Base-by-base conservation (phyloP, 78 protist genomes). In the Dictyostelium purpureum region DNA sequence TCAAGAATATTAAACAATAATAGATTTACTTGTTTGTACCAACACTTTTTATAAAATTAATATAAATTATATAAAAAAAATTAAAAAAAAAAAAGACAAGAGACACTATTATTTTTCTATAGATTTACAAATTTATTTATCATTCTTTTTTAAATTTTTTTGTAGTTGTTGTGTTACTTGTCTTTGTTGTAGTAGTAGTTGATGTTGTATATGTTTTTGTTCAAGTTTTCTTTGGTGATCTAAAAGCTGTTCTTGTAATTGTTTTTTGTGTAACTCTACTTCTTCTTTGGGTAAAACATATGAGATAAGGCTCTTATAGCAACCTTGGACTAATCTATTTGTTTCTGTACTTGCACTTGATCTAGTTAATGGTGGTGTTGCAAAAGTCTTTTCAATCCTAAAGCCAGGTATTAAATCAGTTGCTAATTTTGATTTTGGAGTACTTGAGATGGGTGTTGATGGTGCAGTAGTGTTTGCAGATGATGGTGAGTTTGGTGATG, bases 341-440 rank as follows among this genome's bases (percentile, higher is more conserved):
- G 71, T 31, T 12, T 63, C 71, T 16, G 26, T 63, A 2, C 19
- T 31, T 28, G 71, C 71, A 33, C 35, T 31, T 31, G 38, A 28
- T 63, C 71, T 63, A 16, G 71, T 63, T 63, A 63, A 63, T 14
- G 71, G 71, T 28, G 71, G 71, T 33, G 71, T 43, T n/a, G 35
- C 65, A 57, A n/a, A n/a, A n/a, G n/a, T 57, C 66, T 26, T 57
- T 57, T 57, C 66, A 57, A 26, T 57, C 16, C 16, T n/a, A n/a
- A n/a, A n/a, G n/a, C n/a, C n/a, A n/a, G n/a, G n/a, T n/a, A n/a
- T n/a, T n/a, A n/a, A n/a, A n/a, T n/a, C n/a, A n/a, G n/a, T n/a
- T n/a, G n/a, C n/a, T n/a, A n/a, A n/a, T n/a, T 57, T 57, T 26
- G 21, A 28, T 26, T 26, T 24, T 11, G 26, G 26, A 26, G 37